Evolutionary conservation across 2,329 filamentous ascomycete species (phyloP), one percentile per base, ranked within the genome.

Genomic region (Venturia nashicola): DNA sequence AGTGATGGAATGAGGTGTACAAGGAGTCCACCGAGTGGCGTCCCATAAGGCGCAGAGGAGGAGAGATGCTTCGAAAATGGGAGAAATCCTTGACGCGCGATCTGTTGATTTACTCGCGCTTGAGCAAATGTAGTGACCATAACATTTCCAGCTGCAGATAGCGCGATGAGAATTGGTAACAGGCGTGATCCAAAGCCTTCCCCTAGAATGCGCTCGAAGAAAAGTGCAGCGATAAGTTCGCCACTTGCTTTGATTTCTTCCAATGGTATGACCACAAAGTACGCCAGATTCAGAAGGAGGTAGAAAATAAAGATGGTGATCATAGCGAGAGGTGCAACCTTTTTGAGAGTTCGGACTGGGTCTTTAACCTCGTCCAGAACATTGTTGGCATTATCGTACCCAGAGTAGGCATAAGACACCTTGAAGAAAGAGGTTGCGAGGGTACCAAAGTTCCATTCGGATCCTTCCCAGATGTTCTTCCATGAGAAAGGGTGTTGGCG

Each of bases 101-200:
- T 84, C 70, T 90, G 87, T 70, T 90, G 86, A 68, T 89, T 89
- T 2, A 89, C 74, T 2, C 87, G 82, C 5, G 86, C 82, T 84
- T 88, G 65, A 0, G 36, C 61, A 32, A 65, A 65, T 16, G 65
- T 55, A 27, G 59, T 60, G 18, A 65, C 65, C 63, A 65, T 65
- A 18, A 65, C 65, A 36, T 65, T 65, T 55, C 65, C 65, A 7
- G 65, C 65, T n/a, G 65, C 65, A 16, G 27, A 54, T 5, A 65
- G 32, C 12, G 65, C 65, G 6, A 65, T 59, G 5, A 60, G 39
- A 9, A 65, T 36, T 27, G 65, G 65, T 36, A 65, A 23, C 3
- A 65, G n/a, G 6, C 54, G 61, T 12, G 23, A 51, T 27, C 63
- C 65, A 27, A 65, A 23, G 5, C n/a, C 39, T 23, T 63, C 34